Conservation (phyloP, 2,329 filamentous ascomycete species). For the Podosphaera xanthii region DNA sequence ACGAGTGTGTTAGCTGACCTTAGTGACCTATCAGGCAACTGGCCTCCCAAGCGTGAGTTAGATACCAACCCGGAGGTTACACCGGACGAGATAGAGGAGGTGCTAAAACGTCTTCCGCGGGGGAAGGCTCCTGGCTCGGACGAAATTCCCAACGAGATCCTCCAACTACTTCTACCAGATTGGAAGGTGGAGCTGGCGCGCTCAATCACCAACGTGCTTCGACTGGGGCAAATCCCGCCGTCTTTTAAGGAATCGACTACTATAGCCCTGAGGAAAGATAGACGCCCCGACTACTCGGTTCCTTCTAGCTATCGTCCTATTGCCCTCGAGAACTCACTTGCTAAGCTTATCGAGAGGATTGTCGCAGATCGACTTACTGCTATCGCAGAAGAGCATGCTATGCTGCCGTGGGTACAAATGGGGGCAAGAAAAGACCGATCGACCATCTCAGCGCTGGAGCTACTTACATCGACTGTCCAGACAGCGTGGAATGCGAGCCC, state of each 20-base stretch:
- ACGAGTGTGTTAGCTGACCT: neutral
- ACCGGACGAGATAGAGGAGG: neutral
- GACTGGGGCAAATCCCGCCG: neutral
- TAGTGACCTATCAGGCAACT: neutral
- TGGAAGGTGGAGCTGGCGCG: neutral
- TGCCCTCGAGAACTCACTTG: neutral
- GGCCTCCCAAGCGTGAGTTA: neutral
- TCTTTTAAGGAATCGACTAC: neutral
- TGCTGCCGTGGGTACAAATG: neutral
- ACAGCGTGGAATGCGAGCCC: neutral
- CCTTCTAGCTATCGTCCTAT: neutral
- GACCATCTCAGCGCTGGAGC: neutral
- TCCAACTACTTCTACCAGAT: neutral
- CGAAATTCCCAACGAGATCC: neutral
- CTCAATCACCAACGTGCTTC: neutral
- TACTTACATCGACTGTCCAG: neutral
- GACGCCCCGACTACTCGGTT: neutral
- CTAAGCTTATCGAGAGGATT: neutral
- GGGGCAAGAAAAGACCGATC: neutral
- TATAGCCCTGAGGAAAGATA: neutral
- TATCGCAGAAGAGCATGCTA: neutral
- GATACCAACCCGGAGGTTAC: neutral
- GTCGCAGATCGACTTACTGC: neutral
- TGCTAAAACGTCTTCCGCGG: slow-evolving; percentile 1
- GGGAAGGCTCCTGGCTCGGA: neutral